Percentiles rank a stretch among this genome's conserved stretches.
Evolutionary conservation across 1,284 basidiomycete species (phyloP).

Genomic region (Marasmius oreades): DNA sequence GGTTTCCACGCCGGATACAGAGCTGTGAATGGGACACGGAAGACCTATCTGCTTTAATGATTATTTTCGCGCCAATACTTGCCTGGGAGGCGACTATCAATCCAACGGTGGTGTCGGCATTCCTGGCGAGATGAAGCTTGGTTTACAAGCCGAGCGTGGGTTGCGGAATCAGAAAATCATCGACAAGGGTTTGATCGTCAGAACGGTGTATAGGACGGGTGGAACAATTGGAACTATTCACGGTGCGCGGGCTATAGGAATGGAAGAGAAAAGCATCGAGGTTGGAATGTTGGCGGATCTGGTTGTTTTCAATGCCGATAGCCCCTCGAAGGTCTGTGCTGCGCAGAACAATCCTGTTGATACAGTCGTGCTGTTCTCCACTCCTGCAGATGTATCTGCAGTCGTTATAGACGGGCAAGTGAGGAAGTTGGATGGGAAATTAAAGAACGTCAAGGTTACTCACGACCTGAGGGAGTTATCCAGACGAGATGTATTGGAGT

Average conservation of each 20-base stretch:
- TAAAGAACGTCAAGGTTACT: background rate
- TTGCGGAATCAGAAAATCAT: background rate
- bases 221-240: slow-evolving; percentile 15
- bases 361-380: slow-evolving; percentile 13
- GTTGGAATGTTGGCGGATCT: slow-evolving; percentile 15
- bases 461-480: too few species aligned
- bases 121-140: background rate
- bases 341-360: slow-evolving; percentile 14
- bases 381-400: slow-evolving; percentile 13
- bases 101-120: background rate
- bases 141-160: background rate
- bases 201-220: slow-evolving; percentile 4
- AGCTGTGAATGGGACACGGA: slow-evolving; percentile 14
- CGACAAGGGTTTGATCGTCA: background rate
- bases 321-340: slow-evolving; percentile 12
- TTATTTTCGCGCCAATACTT: background rate
- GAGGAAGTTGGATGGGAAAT: slow-evolving; percentile 10
- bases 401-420: slow-evolving; percentile 15
- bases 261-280: slow-evolving; percentile 10
- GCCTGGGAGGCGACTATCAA: background rate
- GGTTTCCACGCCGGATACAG: slow-evolving; percentile 13
- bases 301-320: slow-evolving; percentile 11
- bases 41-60: slow-evolving; percentile 12
- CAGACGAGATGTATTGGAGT: slow-evolving; percentile 7
- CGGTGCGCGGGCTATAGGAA: slow-evolving; percentile 14